These are phyloP conservation scores for Angomonas ambiguus DNA, from an alignment of 208 protist species.

Conservation along the genomic window DNA sequence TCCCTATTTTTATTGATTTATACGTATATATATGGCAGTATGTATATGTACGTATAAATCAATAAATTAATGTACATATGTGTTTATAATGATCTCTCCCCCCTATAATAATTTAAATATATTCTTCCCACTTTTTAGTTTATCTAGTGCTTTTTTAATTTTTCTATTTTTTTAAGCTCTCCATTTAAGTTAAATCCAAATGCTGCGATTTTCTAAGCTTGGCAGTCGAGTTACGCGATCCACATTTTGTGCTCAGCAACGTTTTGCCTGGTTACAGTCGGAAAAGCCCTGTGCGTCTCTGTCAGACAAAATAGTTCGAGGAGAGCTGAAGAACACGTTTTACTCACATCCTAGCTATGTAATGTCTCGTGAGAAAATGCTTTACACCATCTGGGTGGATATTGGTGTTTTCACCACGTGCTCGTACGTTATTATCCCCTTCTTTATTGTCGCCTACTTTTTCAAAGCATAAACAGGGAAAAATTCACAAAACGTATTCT, in stretches of 20 bases:
- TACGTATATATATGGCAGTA: too few species aligned
- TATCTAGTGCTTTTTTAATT: neutral
- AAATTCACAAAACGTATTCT: constrained; percentile 5
- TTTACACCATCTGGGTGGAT: constrained; percentile 88
- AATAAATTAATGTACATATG: neutral
- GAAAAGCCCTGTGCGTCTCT: constrained; percentile 82
- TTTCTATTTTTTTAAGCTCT: neutral
- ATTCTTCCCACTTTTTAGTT: neutral
- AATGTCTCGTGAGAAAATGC: constrained; percentile 88
- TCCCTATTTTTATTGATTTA: too few species aligned
- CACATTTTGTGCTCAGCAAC: constrained; percentile 26
- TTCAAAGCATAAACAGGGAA: constrained; percentile 72
- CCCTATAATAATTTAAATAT: neutral
- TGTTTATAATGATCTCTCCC: constrained; percentile 5
- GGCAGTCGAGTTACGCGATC: neutral
- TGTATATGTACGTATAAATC: too few species aligned
- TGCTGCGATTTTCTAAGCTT: constrained; percentile 18
- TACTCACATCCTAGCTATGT: constrained; percentile 87
- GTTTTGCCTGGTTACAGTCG: constrained; percentile 59
- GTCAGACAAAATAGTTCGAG: constrained; percentile 84
- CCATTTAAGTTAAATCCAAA: constrained; percentile 6
- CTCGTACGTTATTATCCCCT: constrained; percentile 66
- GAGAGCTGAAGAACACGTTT: constrained; percentile 41
- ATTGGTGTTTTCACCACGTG: constrained; percentile 67
- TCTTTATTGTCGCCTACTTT: constrained; percentile 79